Base-by-base conservation (phyloP, 768 basidiomycete species). In the Rhodosporidiobolus odoratus region DNA sequence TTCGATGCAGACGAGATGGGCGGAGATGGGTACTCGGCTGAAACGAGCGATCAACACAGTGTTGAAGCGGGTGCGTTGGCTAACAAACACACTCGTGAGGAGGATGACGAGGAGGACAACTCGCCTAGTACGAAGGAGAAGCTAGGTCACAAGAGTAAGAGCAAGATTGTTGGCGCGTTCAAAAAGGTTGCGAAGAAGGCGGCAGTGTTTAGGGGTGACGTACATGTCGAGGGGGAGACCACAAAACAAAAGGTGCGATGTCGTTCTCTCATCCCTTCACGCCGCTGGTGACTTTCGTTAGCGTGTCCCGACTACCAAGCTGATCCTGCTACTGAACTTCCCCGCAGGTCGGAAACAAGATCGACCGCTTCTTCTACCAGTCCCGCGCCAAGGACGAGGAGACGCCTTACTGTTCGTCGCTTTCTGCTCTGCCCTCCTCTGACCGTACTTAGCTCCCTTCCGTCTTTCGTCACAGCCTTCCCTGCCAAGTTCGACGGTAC, bases 151-250 rank as follows among this genome's bases (percentile, higher is more conserved):
- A 27, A 41, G n/a, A 59, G 45, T 7, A 66, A 69, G 65, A 62
- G 56, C 68, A 80, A 79, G 69, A 56, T 82, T 40, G 61, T 79
- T 32, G 75, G 75, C 10, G 78, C 76, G 15, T 79, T 81, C 73
- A 74, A 75, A 53, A 73, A 71, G 25, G 68, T 78, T 15, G 79
- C 79, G 13, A 80, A 80, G 73, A 80, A 79, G 69, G 78, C 78
- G 53, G 81, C 81, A 1, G 77, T 75, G 35, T 79, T 82, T 75
- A 64, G 77, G 8, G 80, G 79, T 0, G 80, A 81, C 69, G 81
- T 81, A 16, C 76, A 78, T 32, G 77, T 82, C 48, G 79, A 81
- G 65, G 80, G 79, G 12, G 72, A 72, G 16, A 76, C 72, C 71
- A 77, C 59, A 7, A 62, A 63, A 35, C 66, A 79, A 72, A 76